These are phyloP conservation scores for Dichomitus squalens DNA, from an alignment of 1,284 basidiomycete species.

Conservation along the genomic window DNA sequence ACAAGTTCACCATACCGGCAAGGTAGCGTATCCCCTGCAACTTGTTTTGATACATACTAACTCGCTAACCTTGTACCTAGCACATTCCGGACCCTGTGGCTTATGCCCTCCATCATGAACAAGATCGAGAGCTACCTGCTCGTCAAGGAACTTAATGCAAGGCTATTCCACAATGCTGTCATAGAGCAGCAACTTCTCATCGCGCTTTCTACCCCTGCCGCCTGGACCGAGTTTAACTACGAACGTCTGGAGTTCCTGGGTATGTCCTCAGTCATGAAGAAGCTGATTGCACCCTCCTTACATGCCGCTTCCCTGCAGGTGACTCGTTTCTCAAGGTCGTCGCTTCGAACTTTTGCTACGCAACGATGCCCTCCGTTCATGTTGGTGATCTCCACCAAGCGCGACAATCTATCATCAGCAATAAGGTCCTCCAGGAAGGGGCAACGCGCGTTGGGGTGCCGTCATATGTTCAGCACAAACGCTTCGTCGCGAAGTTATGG, in stretches of 20 bases:
- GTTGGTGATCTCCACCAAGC: slow-evolving; percentile 67
- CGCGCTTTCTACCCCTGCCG: slow-evolving; percentile 70
- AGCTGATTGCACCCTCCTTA: slow-evolving; percentile 2
- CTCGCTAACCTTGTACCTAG: slow-evolving; percentile 37
- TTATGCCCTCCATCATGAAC: slow-evolving; percentile 72
- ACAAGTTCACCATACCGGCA: slow-evolving; percentile 70
- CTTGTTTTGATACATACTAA: neutral
- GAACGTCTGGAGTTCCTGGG: slow-evolving; percentile 82
- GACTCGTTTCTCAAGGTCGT: slow-evolving; percentile 83
- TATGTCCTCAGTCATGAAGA: slow-evolving; percentile 28
- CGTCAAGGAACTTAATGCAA: slow-evolving; percentile 76
- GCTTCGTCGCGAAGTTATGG: slow-evolving; percentile 71
- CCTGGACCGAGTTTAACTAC: slow-evolving; percentile 70
- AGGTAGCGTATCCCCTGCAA: slow-evolving; percentile 48
- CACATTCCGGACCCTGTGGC: slow-evolving; percentile 61
- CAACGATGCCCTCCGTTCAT: slow-evolving; percentile 57
- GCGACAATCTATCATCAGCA: slow-evolving; percentile 72
- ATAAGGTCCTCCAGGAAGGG: slow-evolving; percentile 60
- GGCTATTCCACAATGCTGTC: slow-evolving; percentile 62
- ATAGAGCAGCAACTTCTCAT: slow-evolving; percentile 59
- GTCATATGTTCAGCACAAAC: slow-evolving; percentile 69
- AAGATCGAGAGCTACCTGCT: slow-evolving; percentile 73
- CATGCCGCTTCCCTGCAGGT: slow-evolving; percentile 43
- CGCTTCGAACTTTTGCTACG: slow-evolving; percentile 72
- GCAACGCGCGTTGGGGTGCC: slow-evolving; percentile 63